These are phyloP conservation scores for Calophaca sinica DNA, from an alignment of 306 rosid genomes.

Conservation along the genomic window DNA sequence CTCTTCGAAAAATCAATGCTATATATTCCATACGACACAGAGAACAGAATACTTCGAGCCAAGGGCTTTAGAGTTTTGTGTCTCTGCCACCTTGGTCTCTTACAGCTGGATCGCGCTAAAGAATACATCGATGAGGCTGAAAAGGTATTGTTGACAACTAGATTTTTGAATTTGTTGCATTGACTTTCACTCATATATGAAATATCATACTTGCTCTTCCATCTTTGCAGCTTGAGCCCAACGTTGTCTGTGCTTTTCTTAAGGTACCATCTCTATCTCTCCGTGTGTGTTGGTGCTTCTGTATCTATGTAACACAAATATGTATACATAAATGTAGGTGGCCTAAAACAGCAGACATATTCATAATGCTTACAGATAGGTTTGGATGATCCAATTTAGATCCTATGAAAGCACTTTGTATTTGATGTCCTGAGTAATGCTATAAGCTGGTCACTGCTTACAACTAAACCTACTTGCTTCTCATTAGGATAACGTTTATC, in stretches of 20 bases:
- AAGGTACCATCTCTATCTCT: conserved; percentile 61
- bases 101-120: conserved; percentile 82
- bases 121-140: conserved; percentile 92
- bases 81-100: conserved; percentile 90
- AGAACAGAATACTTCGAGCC: conserved; percentile 75
- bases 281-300: conserved; percentile 1
- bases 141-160: conserved; percentile 62
- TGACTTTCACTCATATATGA: conserved; percentile 32
- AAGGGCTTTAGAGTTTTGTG: conserved; percentile 93
- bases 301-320: background rate
- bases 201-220: conserved; percentile 38
- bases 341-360: conserved; percentile 13
- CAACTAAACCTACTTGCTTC: conserved; percentile 29
- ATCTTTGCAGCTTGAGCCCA: conserved; percentile 89
- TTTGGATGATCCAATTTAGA: background rate
- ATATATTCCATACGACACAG: conserved; percentile 75
- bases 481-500: conserved; percentile 28
- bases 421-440: conserved; percentile 3
- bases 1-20: conserved; percentile 96
- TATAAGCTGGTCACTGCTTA: conserved; percentile 30
- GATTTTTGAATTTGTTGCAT: conserved; percentile 34
- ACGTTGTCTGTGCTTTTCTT: conserved; percentile 80
- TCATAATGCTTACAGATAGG: background rate
- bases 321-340: background rate
- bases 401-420: background rate